Percentiles rank a stretch among this genome's conserved stretches.
Evolutionary conservation across 2,329 filamentous ascomycete genomes (phyloP).

Genomic region (Decorospora gaudefroyi): DNA sequence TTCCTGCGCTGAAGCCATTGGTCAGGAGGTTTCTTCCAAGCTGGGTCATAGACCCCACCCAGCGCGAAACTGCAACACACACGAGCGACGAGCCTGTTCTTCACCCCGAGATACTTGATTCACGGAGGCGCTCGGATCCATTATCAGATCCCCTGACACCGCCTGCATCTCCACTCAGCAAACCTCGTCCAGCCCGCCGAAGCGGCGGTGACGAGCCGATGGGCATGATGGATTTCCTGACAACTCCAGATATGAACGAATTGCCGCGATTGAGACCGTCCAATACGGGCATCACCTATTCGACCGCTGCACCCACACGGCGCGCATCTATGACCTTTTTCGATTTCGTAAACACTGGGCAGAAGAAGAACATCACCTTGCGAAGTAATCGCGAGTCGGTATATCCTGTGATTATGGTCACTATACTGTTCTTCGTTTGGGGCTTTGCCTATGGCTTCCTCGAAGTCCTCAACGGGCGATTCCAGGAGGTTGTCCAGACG

Average conservation of each 20-base stretch:
- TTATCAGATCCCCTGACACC: conserved; percentile 29
- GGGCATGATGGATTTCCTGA: conserved; percentile 60
- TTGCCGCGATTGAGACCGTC: conserved; percentile 44
- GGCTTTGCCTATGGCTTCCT: conserved; percentile 87
- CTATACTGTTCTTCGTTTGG: conserved; percentile 84
- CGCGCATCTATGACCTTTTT: conserved; percentile 62
- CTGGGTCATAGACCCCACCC: conserved; percentile 57
- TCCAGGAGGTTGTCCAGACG: conserved; percentile 66
- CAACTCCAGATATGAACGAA: conserved; percentile 52
- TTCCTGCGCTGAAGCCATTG: conserved; percentile 89
- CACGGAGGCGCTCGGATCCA: conserved; percentile 27
- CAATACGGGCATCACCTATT: conserved; percentile 40
- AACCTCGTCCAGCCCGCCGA: conserved; percentile 28
- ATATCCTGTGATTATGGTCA: conserved; percentile 74
- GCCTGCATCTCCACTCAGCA: conserved; percentile 31
- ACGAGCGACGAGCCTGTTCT: conserved; percentile 38
- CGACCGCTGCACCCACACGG: conserved; percentile 31
- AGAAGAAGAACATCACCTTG: conserved; percentile 71
- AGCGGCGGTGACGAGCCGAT: conserved; percentile 39
- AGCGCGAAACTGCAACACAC: conserved; percentile 35
- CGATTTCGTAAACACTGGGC: conserved; percentile 72
- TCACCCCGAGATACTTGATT: conserved; percentile 32
- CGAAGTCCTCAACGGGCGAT: conserved; percentile 75
- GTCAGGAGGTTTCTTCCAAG: conserved; percentile 66
- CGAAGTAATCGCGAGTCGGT: conserved; percentile 67